Evolutionary conservation across 2,329 filamentous ascomycete species (phyloP), one percentile per base, ranked within the genome.

Genomic region (Tolypocladium album): DNA sequence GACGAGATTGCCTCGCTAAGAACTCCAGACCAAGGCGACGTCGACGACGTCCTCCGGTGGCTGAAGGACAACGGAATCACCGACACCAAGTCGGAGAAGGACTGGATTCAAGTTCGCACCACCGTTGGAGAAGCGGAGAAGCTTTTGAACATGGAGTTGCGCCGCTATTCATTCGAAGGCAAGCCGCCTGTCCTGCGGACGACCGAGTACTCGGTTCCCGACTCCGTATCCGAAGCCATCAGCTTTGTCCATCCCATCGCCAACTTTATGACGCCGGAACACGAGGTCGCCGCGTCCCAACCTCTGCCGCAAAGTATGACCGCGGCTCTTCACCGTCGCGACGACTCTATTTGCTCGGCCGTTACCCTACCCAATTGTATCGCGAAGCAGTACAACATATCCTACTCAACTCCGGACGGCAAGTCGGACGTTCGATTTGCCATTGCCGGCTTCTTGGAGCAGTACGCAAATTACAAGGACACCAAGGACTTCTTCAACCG

Each of bases 401-500:
- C 69, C 45, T 75, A 75, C 61, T 64, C 65, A n/a, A 64, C 64
- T 8, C 66, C 61, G 4, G 63, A 70, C 31, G 63, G 63, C 22
- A 67, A 56, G 3, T 76, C 76, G 1, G 67, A 69, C 0, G 73
- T 75, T 9, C 73, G 75, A 0, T 68, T 80, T 55, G 79, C 75
- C 36, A 70, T 82, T 27, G 78, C 78, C 1, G 79, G 80, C 9
- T 82, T 82, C 66, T 73, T 82, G 0, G 77, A 79, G 22, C 69
- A 82, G 63, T 77, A 76, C 63, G 73, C 76, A 65, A 78, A 76
- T 64, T 72, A 77, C 60, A 59, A 67, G 4, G 79, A 82, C 64
- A 70, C 76, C 8, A 58, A 67, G 17, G 58, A 66, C 2, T 82
- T 79, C 60, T 69, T 79, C 34, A 61, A 66, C 34, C 67, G 65